phyloP scores from a whole-genome alignment of 1,139 yeast species.

The Blastobotrys aristatus region DNA sequence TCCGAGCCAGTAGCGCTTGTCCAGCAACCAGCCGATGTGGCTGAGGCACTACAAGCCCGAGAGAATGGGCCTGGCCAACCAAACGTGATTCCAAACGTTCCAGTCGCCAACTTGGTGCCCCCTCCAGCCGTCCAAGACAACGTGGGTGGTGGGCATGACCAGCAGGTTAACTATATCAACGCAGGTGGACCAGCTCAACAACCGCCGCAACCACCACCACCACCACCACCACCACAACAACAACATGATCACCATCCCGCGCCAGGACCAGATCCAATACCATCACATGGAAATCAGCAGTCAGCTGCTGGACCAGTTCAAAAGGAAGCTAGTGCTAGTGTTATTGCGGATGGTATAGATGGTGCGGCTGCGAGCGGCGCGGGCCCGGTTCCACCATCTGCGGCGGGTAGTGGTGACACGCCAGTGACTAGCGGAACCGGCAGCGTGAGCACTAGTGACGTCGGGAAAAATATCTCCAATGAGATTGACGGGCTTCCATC shows the following conservation, averaged over 20 bases:
- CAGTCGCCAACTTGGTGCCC: neutral
- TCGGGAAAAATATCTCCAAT: neutral
- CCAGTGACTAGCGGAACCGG: neutral
- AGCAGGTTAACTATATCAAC: neutral
- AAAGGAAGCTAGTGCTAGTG: neutral
- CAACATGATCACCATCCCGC: too few species aligned
- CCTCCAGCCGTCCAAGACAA: neutral
- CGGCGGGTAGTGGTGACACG: neutral
- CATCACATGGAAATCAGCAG: neutral
- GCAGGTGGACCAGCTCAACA: too few species aligned
- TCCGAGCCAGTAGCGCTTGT: neutral
- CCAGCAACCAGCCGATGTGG: neutral
- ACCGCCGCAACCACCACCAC: neutral
- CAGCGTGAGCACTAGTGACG: neutral
- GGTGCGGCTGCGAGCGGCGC: neutral
- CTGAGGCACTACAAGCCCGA: neutral
- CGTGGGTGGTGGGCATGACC: neutral
- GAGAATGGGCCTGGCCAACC: neutral
- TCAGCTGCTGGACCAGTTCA: neutral
- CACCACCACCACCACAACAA: neutral
- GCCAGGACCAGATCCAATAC: neutral
- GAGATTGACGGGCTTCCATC: conserved; percentile 4
- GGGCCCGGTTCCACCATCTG: neutral
- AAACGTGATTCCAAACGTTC: neutral
- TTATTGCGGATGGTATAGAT: too few species aligned